These are phyloP conservation scores for Aureobasidium sp. DNA, from an alignment of 2,329 filamentous ascomycete species.

Conservation along the genomic window DNA sequence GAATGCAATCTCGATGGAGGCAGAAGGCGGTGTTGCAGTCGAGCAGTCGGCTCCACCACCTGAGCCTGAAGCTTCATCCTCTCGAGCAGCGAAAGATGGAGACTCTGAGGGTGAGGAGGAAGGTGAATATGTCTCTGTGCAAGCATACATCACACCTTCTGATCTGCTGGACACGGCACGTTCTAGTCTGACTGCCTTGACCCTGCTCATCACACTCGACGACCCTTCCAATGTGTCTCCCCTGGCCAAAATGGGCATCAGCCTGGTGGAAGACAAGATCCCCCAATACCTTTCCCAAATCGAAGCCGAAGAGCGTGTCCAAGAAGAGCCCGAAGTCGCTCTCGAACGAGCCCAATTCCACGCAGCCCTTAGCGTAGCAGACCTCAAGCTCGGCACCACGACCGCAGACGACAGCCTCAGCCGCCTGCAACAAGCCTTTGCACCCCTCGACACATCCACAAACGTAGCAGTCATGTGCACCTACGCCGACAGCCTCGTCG, in stretches of 20 bases:
- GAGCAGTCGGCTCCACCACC: constrained; percentile 27
- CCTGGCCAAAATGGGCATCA: constrained; percentile 53
- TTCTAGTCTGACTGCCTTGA: constrained; percentile 50
- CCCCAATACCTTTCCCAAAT: constrained; percentile 43
- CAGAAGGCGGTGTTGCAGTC: constrained; percentile 17
- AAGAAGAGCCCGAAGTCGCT: constrained; percentile 24
- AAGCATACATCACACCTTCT: constrained; percentile 57
- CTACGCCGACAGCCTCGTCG: constrained; percentile 51
- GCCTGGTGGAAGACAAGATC: constrained; percentile 49
- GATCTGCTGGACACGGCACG: constrained; percentile 62
- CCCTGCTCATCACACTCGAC: constrained; percentile 43
- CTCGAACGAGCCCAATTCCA: constrained; percentile 52
- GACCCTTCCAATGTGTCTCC: constrained; percentile 40
- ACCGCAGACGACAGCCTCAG: constrained; percentile 48
- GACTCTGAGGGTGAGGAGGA: constrained; percentile 43
- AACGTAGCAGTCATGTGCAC: constrained; percentile 46
- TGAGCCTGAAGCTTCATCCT: constrained; percentile 21
- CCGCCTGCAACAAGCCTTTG: constrained; percentile 30
- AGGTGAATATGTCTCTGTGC: constrained; percentile 60
- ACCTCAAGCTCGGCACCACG: constrained; percentile 47
- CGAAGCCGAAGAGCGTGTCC: constrained; percentile 20
- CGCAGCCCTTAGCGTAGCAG: constrained; percentile 49
- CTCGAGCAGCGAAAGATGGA: constrained; percentile 20
- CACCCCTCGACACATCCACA: constrained; percentile 27
- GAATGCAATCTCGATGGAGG: constrained; percentile 22